Conservation (phyloP, 257 asterid genomes). For the Salvia miltiorrhiza region DNA sequence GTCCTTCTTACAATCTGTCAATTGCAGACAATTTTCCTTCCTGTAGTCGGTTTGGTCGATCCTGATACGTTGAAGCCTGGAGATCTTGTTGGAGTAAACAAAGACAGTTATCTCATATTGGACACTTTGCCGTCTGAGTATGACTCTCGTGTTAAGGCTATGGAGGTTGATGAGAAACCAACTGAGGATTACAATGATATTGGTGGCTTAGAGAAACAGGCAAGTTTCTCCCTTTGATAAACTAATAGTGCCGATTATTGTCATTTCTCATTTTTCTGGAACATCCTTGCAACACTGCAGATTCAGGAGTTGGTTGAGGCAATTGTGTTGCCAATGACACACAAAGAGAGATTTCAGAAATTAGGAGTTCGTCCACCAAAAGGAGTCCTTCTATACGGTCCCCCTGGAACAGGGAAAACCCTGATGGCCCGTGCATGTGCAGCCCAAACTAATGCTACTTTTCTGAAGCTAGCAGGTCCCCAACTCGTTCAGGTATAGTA, state of each 20-base stretch:
- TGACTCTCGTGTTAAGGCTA: conserved; percentile 97
- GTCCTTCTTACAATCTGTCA: conserved; percentile 8
- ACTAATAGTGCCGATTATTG: background rate
- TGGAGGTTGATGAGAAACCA: conserved; percentile 99
- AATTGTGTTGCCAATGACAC: conserved; percentile 87
- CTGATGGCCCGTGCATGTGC: conserved; percentile 97
- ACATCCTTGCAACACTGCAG: conserved; percentile 32
- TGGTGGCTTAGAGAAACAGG: conserved; percentile 98
- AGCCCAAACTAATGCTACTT: conserved; percentile 96
- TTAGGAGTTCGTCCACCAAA: conserved; percentile 84
- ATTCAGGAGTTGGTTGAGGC: conserved; percentile 93
- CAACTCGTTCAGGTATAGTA: conserved; percentile 87
- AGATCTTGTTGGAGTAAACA: conserved; percentile 97
- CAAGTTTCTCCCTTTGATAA: conserved; percentile 10
- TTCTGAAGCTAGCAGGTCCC: conserved; percentile 89
- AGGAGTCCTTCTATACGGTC: conserved; percentile 84
- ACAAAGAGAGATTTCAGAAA: conserved; percentile 77
- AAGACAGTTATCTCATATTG: conserved; percentile 91
- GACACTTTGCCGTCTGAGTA: conserved; percentile 96
- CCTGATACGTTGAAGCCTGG: conserved; percentile 95
- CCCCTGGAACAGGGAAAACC: conserved; percentile 93
- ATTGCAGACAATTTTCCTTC: conserved; percentile 88
- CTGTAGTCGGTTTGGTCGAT: conserved; percentile 94
- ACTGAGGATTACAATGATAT: conserved; percentile 95
- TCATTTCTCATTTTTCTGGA: background rate